Evolutionary conservation across 2,329 filamentous ascomycete genomes (phyloP), one percentile per base, ranked within the genome.

Genomic region (Aspergillus clavatus): DNA sequence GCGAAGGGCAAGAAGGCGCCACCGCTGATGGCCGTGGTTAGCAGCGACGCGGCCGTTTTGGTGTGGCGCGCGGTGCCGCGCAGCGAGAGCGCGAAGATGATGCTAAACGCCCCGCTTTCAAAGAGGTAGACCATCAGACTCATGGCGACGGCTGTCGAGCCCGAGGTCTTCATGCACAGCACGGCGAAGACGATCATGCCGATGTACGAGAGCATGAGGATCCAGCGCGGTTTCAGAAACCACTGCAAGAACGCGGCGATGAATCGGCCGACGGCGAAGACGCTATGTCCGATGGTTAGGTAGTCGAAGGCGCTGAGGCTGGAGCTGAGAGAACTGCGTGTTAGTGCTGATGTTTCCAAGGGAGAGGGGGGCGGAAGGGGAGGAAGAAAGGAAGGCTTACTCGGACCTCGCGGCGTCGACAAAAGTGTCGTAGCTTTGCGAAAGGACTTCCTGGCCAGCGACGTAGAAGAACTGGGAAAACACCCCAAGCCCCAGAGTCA

Each of bases 401-500:
- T 48, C 53, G 1, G 74, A 70, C 11, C 64, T 61, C 5, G 73
- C 67, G 3, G 58, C 45, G 1, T 46, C 22, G 19, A 79, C 59
- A 43, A 78, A 79, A 2, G 62, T 54, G 19, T 62, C 55, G 42
- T 78, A 76, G 10, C 67, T 69, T 6, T 71, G 74, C 2, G 76
- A 73, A 16, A 79, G 64, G 22, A 73, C 72, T 63, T 83, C 81
- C 58, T 83, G 80, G 0, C 72, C 78, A 10, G 79, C 80, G 1
- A 81, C 76, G 51, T 83, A 83, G 64, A 76, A 80, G 56, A 79
- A 82, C 51, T 78, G 74, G 8, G 74, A 72, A 55, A 79, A 73
- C 1, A 77, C 63, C 0, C 75, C 80, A 2, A 82, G 53, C 1
- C 57, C 74, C 1, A 83, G 71, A 0, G 78, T 80, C 42, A 80